phyloP scores from a whole-genome alignment of 2,329 filamentous ascomycete species.

The Phyllosticta citriasiana region DNA sequence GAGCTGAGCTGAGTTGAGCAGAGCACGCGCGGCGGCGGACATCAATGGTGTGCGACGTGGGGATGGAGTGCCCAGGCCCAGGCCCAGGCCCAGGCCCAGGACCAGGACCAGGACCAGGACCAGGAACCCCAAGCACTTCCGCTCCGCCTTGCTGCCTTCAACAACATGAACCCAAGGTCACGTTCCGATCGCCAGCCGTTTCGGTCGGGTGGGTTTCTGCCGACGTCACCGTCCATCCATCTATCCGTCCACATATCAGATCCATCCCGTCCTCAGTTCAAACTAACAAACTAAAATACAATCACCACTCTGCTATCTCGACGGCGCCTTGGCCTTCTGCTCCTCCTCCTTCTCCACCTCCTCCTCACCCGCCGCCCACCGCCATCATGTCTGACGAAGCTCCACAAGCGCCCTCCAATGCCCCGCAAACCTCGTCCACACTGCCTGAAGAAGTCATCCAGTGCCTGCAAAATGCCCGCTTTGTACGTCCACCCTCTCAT shows the following conservation, averaged over 20 bases:
- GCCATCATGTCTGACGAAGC: constrained; percentile 1
- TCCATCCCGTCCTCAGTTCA: background rate
- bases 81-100: too few species aligned
- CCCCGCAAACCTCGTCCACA: constrained; percentile 46
- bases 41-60: too few species aligned
- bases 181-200: background rate
- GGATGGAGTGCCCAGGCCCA: too few species aligned
- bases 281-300: background rate
- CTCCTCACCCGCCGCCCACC: background rate
- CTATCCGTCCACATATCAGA: background rate
- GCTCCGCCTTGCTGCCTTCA: too few species aligned
- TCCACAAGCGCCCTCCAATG: background rate
- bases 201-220: background rate
- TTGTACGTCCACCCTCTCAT: constrained; percentile 47
- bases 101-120: too few species aligned
- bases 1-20: background rate
- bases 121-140: too few species aligned
- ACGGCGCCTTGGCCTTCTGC: background rate
- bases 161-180: too few species aligned
- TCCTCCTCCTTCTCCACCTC: background rate
- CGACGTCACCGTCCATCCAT: background rate
- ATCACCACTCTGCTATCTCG: background rate
- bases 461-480: constrained; percentile 88
- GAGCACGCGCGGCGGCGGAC: too few species aligned
- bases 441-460: constrained; percentile 79